Percentiles rank a stretch among this genome's conserved stretches.
Evolutionary conservation across 257 asterid species (phyloP).

Genomic region (Solanum paucissectum): DNA sequence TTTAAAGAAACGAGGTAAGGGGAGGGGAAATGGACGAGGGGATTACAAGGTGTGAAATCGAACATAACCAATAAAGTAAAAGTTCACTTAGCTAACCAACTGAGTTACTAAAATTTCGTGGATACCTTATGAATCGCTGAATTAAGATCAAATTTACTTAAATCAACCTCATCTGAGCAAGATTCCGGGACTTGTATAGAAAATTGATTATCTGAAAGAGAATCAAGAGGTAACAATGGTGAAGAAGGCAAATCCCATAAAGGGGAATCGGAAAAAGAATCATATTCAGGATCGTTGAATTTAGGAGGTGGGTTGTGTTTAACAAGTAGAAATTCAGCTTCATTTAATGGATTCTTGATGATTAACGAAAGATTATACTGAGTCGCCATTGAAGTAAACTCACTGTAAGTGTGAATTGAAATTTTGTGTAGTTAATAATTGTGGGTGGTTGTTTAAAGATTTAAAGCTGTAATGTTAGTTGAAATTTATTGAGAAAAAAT

Average conservation of each 20-base stretch:
- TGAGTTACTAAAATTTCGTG: background rate
- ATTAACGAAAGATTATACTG: slow-evolving; percentile 39
- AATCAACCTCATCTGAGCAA: slow-evolving; percentile 7
- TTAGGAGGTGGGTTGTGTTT: slow-evolving; percentile 66
- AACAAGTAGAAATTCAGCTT: slow-evolving; percentile 39
- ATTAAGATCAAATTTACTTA: slow-evolving; percentile 41
- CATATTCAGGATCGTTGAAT: slow-evolving; percentile 73
- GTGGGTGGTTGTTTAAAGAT: background rate
- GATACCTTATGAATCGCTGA: slow-evolving; percentile 54
- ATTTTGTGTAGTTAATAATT: background rate
- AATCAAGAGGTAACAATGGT: slow-evolving; percentile 18
- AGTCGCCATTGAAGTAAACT: slow-evolving; percentile 26
- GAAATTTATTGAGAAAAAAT: background rate
- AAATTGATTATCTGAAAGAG: slow-evolving; percentile 3
- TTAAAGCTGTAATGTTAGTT: background rate
- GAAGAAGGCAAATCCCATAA: slow-evolving; percentile 89
- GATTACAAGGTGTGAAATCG: background rate
- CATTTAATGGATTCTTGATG: slow-evolving; percentile 41
- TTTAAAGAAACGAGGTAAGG: background rate
- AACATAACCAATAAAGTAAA: background rate
- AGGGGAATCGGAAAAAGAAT: slow-evolving; percentile 59
- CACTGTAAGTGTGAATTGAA: background rate
- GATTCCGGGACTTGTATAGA: slow-evolving; percentile 26
- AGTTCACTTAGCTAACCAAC: background rate
- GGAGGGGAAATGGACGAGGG: background rate